Percentiles rank a stretch among this genome's conserved stretches.
Conservation (phyloP, 768 basidiomycete genomes). For the Leccinum longicurvipes region DNA sequence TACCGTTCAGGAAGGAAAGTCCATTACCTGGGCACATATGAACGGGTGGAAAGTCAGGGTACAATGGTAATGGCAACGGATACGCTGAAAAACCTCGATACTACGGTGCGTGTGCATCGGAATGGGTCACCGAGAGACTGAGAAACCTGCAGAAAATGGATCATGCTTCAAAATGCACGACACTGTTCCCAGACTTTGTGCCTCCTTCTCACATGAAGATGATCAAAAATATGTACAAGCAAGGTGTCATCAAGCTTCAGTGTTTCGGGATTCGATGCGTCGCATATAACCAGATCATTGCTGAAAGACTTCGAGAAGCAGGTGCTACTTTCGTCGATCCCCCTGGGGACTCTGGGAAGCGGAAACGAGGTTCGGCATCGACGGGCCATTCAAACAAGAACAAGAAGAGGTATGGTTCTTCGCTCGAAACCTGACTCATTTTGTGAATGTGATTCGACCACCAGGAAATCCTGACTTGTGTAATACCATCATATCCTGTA, state of each 20-base stretch:
- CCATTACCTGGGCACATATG: constrained; percentile 28
- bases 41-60: constrained; percentile 13
- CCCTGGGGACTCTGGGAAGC: constrained; percentile 4
- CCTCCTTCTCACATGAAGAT: constrained; percentile 24
- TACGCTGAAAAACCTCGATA: constrained; percentile 9
- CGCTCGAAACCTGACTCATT: background rate
- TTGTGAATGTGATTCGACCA: background rate
- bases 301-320: constrained; percentile 9
- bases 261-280: constrained; percentile 26
- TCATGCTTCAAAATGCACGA: constrained; percentile 14
- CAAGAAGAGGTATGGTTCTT: constrained; percentile 11
- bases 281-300: constrained; percentile 14
- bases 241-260: constrained; percentile 27
- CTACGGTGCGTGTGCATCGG: constrained; percentile 3
- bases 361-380: constrained; percentile 8
- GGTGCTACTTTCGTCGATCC: background rate
- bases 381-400: background rate
- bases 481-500: background rate
- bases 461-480: constrained; percentile 10
- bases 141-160: constrained; percentile 18
- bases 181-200: constrained; percentile 19
- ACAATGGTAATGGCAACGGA: constrained; percentile 13
- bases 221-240: constrained; percentile 27
- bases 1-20: background rate
- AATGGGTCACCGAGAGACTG: background rate